phyloP scores from a whole-genome alignment of 208 protist species.

The Phytomonas francai region DNA sequence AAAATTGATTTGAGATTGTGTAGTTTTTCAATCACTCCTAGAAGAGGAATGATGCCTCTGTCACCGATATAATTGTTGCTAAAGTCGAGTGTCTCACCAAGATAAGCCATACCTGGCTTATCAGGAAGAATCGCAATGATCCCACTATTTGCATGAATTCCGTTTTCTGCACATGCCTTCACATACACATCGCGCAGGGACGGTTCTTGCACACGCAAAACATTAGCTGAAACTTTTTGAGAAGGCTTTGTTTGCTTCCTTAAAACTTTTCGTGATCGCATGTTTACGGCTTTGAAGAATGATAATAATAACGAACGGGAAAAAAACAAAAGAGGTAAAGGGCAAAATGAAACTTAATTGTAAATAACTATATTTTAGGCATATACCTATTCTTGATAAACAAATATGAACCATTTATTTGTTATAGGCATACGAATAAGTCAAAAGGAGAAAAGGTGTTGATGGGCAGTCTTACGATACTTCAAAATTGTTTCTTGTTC shows the following conservation, averaged over 20 bases:
- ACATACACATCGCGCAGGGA: slow-evolving; percentile 74
- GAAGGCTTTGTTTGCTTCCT: neutral
- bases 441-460: neutral
- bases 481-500: neutral
- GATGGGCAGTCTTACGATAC: neutral
- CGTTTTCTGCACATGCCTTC: slow-evolving; percentile 57
- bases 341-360: neutral
- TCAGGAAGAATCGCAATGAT: slow-evolving; percentile 52
- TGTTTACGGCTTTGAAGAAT: slow-evolving; percentile 11
- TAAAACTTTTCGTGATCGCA: neutral
- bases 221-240: neutral
- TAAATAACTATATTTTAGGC: neutral
- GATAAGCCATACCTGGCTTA: slow-evolving; percentile 22
- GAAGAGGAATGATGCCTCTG: slow-evolving; percentile 64
- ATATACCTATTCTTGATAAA: neutral
- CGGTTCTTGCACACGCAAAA: slow-evolving; percentile 4
- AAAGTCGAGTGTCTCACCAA: slow-evolving; percentile 49
- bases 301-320: slow-evolving; percentile 12
- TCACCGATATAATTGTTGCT: slow-evolving; percentile 87
- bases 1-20: slow-evolving; percentile 40
- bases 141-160: slow-evolving; percentile 66
- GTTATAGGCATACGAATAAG: neutral
- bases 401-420: neutral
- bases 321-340: slow-evolving; percentile 10
- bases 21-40: slow-evolving; percentile 50